phyloP scores from a whole-genome alignment of 2,329 filamentous ascomycete genomes.

The Talaromyces sp. region DNA sequence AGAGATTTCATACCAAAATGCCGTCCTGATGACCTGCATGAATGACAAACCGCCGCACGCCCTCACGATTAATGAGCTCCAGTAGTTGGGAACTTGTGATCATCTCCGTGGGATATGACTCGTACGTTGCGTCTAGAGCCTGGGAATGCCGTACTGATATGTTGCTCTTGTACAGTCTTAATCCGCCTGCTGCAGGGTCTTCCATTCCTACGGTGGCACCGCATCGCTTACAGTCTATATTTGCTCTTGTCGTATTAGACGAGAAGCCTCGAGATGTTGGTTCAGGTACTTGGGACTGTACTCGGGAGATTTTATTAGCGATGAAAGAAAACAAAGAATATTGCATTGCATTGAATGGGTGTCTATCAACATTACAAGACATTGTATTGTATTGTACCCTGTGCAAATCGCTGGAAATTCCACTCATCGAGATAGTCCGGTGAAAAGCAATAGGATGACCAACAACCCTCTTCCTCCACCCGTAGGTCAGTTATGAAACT shows the following conservation, averaged over 20 bases:
- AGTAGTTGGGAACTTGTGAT: slow-evolving; percentile 54
- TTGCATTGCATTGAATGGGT: not conserved
- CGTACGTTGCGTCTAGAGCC: slow-evolving; percentile 19
- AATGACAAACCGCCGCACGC: slow-evolving; percentile 53
- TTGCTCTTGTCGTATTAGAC: slow-evolving; percentile 2
- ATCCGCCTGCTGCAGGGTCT: slow-evolving; percentile 38
- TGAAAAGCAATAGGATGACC: slow-evolving; percentile 6
- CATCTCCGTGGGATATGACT: slow-evolving; percentile 30
- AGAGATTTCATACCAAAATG: slow-evolving; percentile 29
- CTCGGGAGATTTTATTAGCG: not conserved
- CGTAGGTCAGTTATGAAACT: not conserved
- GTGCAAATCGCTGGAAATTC: slow-evolving; percentile 8
- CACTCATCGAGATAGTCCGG: slow-evolving; percentile 1
- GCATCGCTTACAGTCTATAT: slow-evolving; percentile 29
- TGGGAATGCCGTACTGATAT: slow-evolving; percentile 24
- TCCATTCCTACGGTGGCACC: slow-evolving; percentile 34
- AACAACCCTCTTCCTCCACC: not conserved
- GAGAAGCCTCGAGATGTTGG: not conserved
- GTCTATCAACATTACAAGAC: not conserved
- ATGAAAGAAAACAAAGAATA: not conserved
- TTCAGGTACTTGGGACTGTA: not conserved
- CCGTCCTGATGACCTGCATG: slow-evolving; percentile 31
- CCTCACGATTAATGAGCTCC: slow-evolving; percentile 52
- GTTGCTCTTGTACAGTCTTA: slow-evolving; percentile 49
- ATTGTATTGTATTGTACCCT: slow-evolving; percentile 9